A percentile compares a stretch with the other conserved stretches of the same genome.
phyloP scores from a whole-genome alignment of 352 stramenopile genomes.

The Phytophthora pinifolia region DNA sequence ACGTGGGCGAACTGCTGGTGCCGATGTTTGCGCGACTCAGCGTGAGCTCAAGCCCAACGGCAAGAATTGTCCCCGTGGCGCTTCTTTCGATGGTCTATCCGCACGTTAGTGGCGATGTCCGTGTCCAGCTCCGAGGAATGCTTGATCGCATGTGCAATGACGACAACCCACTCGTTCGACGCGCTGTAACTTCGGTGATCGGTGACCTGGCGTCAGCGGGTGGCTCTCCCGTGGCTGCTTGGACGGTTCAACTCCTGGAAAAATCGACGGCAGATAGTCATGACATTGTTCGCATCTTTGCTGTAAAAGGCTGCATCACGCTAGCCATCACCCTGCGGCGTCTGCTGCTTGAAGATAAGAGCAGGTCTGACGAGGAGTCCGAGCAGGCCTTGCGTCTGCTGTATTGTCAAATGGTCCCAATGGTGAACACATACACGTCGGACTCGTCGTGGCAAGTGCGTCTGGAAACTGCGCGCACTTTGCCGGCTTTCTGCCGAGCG shows the following conservation, averaged over 20 bases:
- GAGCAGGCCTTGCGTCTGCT: slow-evolving; percentile 64
- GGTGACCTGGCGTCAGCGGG: slow-evolving; percentile 62
- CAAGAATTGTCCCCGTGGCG: slow-evolving; percentile 79
- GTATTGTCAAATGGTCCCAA: slow-evolving; percentile 80
- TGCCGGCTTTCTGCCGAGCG: slow-evolving; percentile 72
- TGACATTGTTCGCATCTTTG: slow-evolving; percentile 88
- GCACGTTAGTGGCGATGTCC: slow-evolving; percentile 64
- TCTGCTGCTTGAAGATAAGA: slow-evolving; percentile 49
- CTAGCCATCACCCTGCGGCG: slow-evolving; percentile 59
- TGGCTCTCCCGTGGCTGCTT: slow-evolving; percentile 52
- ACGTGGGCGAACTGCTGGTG: slow-evolving; percentile 66
- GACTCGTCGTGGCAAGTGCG: slow-evolving; percentile 89
- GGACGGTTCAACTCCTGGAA: slow-evolving; percentile 78
- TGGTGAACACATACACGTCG: slow-evolving; percentile 88
- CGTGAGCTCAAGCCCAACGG: slow-evolving; percentile 82
- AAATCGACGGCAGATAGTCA: slow-evolving; percentile 83
- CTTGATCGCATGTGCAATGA: slow-evolving; percentile 87
- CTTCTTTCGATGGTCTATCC: slow-evolving; percentile 79
- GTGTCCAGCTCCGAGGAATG: slow-evolving; percentile 84
- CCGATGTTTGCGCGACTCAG: slow-evolving; percentile 83
- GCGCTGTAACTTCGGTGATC: slow-evolving; percentile 84
- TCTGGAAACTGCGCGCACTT: slow-evolving; percentile 68
- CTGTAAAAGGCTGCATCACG: slow-evolving; percentile 81
- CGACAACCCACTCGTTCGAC: slow-evolving; percentile 83
- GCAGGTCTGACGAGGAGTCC: slow-evolving; percentile 20